A percentile compares a stretch with the other conserved stretches of the same genome.
phyloP scores from a whole-genome alignment of 345 rosid species.

The Isatis tinctoria region DNA sequence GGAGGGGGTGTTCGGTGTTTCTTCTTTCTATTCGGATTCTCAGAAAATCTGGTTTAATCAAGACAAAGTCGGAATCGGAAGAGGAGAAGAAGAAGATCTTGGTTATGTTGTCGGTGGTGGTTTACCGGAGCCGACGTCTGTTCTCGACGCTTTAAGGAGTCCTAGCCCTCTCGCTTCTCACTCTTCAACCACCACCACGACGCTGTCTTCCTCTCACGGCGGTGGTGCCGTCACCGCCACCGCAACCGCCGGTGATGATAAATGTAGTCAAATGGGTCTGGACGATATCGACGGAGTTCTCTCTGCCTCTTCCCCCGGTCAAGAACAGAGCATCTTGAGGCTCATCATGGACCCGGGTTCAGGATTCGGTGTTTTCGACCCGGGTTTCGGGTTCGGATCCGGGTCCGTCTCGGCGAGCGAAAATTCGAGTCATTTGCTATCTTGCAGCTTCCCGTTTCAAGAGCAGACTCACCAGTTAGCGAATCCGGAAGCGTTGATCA shows the following conservation, averaged over 20 bases:
- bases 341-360: constrained; percentile 63
- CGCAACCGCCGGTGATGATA: constrained; percentile 29
- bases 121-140: constrained; percentile 59
- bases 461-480: constrained; percentile 28
- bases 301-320: constrained; percentile 52
- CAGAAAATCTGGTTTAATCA: constrained; percentile 12
- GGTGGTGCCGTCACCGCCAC: constrained; percentile 25
- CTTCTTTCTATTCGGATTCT: constrained; percentile 36
- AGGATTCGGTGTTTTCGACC: constrained; percentile 65
- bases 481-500: constrained; percentile 38
- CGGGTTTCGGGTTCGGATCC: constrained; percentile 51
- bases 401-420: constrained; percentile 12
- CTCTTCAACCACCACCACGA: constrained; percentile 41
- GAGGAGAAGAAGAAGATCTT: constrained; percentile 22
- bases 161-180: constrained; percentile 56
- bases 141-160: constrained; percentile 51
- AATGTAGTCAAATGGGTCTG: constrained; percentile 53
- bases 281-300: constrained; percentile 69
- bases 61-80: constrained; percentile 7
- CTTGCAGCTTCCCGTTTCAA: constrained; percentile 37
- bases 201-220: constrained; percentile 74
- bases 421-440: constrained; percentile 25
- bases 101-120: constrained; percentile 40
- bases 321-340: constrained; percentile 58
- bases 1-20: constrained; percentile 65